Evolutionary conservation across 176 grass and related monocot genomes (phyloP), one percentile per base, ranked within the genome.

Genomic region (Elymus sibiricus): DNA sequence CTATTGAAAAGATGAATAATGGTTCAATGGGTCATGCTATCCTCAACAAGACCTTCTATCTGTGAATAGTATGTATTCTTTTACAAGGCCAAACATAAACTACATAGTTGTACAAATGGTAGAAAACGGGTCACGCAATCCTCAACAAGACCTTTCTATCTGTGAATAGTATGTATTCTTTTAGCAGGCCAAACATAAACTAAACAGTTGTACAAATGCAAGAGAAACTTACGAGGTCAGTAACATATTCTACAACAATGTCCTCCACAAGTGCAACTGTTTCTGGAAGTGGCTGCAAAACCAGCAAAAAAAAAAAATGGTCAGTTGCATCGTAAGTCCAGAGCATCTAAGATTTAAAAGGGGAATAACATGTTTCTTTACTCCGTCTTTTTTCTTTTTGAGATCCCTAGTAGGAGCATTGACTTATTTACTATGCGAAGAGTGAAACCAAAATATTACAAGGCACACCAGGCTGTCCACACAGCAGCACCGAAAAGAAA

Each of bases 251-350:
- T 0, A 94, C 88, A 64, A 94, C 93, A 84, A 98, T 98, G 70
- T 98, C 96, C 86, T 99, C 97, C 74, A 99, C 94, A 77, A 99
- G 91, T 14, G 97, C 86, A 80, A 99, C 88, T 6, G 97, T 94
- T 90, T 99, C 96, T 64, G 97, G 97, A 83, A 99, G 90, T 71
- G 97, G 97, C 97, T 99, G 92, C 47, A 87, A 92, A 88, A 47
- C 27, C 7, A 87, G 89, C 8, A 81, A 51, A 80, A 90, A 7
- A 81, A 39, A 79, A 79, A n/a, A 21, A 0, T 49, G 73, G 72
- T 37, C 70, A 69, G 24, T 53, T 53, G 44, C 14, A 42, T 70
- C 7, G 31, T 53, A 70, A 82, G 29, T 5, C 29, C 68, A 31
- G n/a, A 61, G 42, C 14, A 73, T 83, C 62, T 56, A 5, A 32